Conservation (phyloP, 1,284 basidiomycete species). For the Naganishia sp. region DNA sequence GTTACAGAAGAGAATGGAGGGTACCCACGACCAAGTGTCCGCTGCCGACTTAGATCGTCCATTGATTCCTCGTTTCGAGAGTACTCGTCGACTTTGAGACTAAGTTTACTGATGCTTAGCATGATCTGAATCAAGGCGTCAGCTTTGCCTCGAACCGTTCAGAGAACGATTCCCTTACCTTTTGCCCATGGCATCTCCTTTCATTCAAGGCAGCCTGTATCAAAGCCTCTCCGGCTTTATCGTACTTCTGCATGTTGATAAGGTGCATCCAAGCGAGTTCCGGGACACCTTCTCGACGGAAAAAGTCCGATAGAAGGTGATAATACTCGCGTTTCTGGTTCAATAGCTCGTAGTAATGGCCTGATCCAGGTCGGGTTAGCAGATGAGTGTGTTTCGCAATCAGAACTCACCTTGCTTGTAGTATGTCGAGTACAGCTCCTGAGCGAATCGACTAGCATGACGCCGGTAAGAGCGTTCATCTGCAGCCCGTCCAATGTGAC, state of each 20-base stretch:
- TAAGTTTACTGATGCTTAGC: slow-evolving; percentile 86
- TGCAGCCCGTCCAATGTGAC: slow-evolving; percentile 5
- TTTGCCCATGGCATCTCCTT: slow-evolving; percentile 65
- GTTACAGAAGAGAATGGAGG: background rate
- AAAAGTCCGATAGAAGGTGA: slow-evolving; percentile 72
- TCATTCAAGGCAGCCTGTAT: slow-evolving; percentile 64
- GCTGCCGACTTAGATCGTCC: slow-evolving; percentile 34
- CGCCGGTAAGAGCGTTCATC: slow-evolving; percentile 40
- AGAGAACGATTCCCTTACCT: slow-evolving; percentile 60
- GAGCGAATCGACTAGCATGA: slow-evolving; percentile 82
- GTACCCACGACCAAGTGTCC: slow-evolving; percentile 36
- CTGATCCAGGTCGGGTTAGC: slow-evolving; percentile 52
- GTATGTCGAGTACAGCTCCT: slow-evolving; percentile 76
- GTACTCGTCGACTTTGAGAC: slow-evolving; percentile 73
- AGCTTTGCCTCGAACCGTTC: no score
- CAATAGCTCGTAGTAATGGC: slow-evolving; percentile 72
- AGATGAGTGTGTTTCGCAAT: background rate
- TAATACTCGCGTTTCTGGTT: slow-evolving; percentile 67
- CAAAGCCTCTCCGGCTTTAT: slow-evolving; percentile 66
- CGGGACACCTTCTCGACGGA: slow-evolving; percentile 64
- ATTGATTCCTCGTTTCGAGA: slow-evolving; percentile 33
- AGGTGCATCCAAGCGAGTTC: slow-evolving; percentile 88
- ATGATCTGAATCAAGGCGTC: slow-evolving; percentile 63
- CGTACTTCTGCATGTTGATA: slow-evolving; percentile 69
- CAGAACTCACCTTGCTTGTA: slow-evolving; percentile 55